Evolutionary conservation across 108 stramenopile genomes (phyloP).

Genomic region (Mayamaea pseudoterrestris): DNA sequence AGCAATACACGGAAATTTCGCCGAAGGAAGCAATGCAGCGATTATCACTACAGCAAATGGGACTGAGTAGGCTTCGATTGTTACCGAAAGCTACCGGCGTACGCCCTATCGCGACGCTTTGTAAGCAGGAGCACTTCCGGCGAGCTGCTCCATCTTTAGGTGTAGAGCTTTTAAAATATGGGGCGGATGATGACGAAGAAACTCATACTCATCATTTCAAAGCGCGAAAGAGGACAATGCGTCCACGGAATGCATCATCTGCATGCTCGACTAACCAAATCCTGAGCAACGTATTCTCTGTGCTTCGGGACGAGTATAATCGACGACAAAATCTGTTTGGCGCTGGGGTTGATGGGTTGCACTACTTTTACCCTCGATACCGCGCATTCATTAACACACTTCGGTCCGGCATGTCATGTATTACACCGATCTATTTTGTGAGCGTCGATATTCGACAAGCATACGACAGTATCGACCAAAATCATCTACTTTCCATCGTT

Average conservation of each 20-base stretch:
- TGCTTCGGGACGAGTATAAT: slow-evolving; percentile 48
- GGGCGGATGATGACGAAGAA: not conserved
- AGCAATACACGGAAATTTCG: slow-evolving; percentile 35
- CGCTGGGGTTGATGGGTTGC: slow-evolving; percentile 45
- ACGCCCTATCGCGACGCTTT: slow-evolving; percentile 49
- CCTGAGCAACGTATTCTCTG: slow-evolving; percentile 44
- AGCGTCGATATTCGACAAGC: slow-evolving; percentile 75
- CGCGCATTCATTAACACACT: slow-evolving; percentile 25
- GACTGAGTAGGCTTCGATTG: slow-evolving; percentile 52
- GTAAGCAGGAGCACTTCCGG: no score
- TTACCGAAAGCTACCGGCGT: slow-evolving; percentile 71
- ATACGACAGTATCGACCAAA: slow-evolving; percentile 74
- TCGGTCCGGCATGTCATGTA: slow-evolving; percentile 1
- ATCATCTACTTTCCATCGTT: slow-evolving; percentile 37
- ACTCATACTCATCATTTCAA: not conserved
- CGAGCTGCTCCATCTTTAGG: no score
- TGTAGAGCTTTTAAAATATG: not conserved
- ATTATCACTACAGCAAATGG: slow-evolving; percentile 34
- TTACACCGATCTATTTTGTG: slow-evolving; percentile 39
- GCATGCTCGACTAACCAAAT: slow-evolving; percentile 36
- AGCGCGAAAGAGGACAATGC: not conserved
- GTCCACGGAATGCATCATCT: not conserved
- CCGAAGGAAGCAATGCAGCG: slow-evolving; percentile 12
- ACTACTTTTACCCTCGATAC: slow-evolving; percentile 51
- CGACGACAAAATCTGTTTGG: slow-evolving; percentile 35